Evolutionary conservation across 768 basidiomycete genomes (phyloP).

Genomic region (Podaxis sp.): DNA sequence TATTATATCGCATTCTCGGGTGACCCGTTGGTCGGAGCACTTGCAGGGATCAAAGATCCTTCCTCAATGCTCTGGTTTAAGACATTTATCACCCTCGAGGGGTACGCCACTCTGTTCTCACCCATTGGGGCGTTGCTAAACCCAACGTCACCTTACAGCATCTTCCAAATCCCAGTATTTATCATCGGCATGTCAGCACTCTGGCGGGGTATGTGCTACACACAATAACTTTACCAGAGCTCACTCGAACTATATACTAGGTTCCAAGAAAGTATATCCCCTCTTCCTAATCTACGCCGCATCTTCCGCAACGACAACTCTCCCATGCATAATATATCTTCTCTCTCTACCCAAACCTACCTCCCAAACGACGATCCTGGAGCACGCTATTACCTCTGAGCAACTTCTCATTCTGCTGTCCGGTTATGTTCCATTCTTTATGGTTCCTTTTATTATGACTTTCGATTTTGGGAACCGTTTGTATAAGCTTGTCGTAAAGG

Average conservation of each 20-base stretch:
- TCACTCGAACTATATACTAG: constrained; percentile 28
- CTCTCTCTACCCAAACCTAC: constrained; percentile 46
- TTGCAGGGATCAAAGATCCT: constrained; percentile 40
- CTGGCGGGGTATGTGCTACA: constrained; percentile 46
- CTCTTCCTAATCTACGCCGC: constrained; percentile 74
- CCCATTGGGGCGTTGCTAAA: background rate
- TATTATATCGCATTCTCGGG: constrained; percentile 58
- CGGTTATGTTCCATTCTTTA: constrained; percentile 75
- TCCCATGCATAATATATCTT: constrained; percentile 66
- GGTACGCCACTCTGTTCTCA: constrained; percentile 37
- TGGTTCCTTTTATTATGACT: constrained; percentile 67
- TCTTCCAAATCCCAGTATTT: constrained; percentile 79
- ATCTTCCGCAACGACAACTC: constrained; percentile 74
- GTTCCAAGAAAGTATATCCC: constrained; percentile 52
- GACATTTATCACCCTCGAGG: constrained; percentile 61
- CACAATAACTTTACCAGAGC: background rate
- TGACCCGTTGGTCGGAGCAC: constrained; percentile 66
- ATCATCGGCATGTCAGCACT: constrained; percentile 63
- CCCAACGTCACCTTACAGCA: constrained; percentile 27
- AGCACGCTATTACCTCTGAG: constrained; percentile 42
- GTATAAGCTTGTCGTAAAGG: constrained; percentile 28
- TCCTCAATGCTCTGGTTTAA: constrained; percentile 57
- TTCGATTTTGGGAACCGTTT: constrained; percentile 27
- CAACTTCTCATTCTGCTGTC: constrained; percentile 61
- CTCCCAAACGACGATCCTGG: constrained; percentile 20